phyloP scores from a whole-genome alignment of 805 yeast species.

The Kodamaea neixiangensis region DNA sequence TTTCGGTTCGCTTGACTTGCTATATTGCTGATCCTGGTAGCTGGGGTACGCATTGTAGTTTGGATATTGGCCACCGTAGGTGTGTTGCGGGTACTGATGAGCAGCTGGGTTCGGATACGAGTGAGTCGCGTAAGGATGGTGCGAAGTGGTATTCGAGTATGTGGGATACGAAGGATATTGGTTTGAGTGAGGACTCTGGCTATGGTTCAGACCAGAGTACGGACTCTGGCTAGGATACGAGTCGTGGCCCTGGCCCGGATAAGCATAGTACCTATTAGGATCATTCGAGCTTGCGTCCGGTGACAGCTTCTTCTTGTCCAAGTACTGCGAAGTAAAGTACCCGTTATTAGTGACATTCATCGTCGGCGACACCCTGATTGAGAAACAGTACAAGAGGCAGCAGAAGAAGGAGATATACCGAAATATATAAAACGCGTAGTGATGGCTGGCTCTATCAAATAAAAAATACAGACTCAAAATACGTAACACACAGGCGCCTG shows the following conservation, averaged over 20 bases:
- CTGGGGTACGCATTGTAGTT: not conserved
- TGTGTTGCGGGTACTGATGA: not conserved
- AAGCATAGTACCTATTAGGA: not conserved
- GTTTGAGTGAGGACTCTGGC: not conserved
- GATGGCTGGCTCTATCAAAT: not conserved
- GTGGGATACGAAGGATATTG: too few relatives aligned
- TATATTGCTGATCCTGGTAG: not conserved
- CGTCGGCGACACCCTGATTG: too few relatives aligned
- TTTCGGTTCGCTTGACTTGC: too few relatives aligned
- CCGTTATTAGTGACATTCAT: constrained; percentile 46
- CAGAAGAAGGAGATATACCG: not conserved
- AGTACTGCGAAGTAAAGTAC: constrained; percentile 40
- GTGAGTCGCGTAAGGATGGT: too few relatives aligned
- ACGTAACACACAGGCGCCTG: not conserved
- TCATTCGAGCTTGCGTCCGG: constrained; percentile 2
- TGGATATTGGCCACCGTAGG: not conserved
- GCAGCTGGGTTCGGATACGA: not conserved
- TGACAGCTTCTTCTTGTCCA: constrained; percentile 22
- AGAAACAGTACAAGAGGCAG: too few relatives aligned
- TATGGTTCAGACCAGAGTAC: not conserved
- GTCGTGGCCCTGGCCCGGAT: not conserved
- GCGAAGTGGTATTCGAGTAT: too few relatives aligned
- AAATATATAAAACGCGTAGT: not conserved
- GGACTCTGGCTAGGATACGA: constrained; percentile 1
- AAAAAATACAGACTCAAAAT: not conserved